Evolutionary conservation across 1,284 basidiomycete genomes (phyloP), one percentile per base, ranked within the genome.

Genomic region (Cutaneotrichosporon sp.): DNA sequence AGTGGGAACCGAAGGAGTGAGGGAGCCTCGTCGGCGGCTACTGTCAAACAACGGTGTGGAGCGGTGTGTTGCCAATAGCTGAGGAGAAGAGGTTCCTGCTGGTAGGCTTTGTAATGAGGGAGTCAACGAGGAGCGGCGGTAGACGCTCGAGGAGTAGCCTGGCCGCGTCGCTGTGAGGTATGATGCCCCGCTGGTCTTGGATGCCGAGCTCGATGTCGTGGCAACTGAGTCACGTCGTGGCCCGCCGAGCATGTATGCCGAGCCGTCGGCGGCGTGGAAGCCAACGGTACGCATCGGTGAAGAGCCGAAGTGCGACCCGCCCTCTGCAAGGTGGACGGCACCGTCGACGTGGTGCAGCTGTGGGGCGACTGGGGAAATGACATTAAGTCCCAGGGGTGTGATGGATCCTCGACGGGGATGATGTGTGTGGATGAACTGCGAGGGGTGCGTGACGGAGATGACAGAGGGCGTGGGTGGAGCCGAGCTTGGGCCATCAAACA

Each of bases 391-490:
- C 13, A 80, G 69, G 3, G 80, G 80, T 4, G 76, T 80, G 63
- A 78, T 71, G 10, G 78, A 80, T 1, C 73, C 75, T 8, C 80
- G 72, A 32, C 79, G 73, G 4, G 80, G 80, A 59, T 80, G 79
- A 62, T 81, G 79, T 18, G 80, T 81, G 65, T 81, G 80, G 47
- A 81, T 81, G 67, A 75, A 81, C 56, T 70, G 69, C 2, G 80
- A 73, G 10, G 80, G 80, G 67, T 80, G 79, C 3, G 77, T 75
- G 51, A 76, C 67, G 31, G 76, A 68, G 11, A 73, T 70, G 51
- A 75, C 76, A 8, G 75, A 75, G 0, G 78, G 76, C 14, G 72
- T 72, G 0, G 79, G 69, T 2, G 79, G 79, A 10, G 79, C 79
- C 6, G 79, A 80, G 5, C 76, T 76, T 14, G 77, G 75, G n/a